Evolutionary conservation across 352 stramenopile species (phyloP), one percentile per base, ranked within the genome.

Genomic region (Pythium dissotocum): DNA sequence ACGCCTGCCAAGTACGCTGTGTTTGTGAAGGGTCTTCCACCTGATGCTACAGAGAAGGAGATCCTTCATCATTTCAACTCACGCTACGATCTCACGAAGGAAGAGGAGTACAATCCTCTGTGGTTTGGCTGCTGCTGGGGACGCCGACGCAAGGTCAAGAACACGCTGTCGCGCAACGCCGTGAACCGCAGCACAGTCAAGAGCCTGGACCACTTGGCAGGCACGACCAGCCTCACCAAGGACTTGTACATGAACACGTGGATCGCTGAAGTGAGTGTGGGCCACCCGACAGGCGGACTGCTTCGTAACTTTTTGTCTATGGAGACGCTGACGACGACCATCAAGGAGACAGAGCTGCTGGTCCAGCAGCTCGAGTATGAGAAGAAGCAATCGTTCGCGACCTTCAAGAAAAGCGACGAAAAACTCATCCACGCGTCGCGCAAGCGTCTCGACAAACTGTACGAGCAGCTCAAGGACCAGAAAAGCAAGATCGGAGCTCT

Each of bases 261-360:
- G 90, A 83, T 97, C 38, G 89, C 88, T 7, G 88, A 97, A 69
- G 86, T 97, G 24, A 92, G 83, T 46, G 77, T 97, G 10, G 83
- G 80, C 21, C 83, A 87, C 38, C 85, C 89, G 6, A 95, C 87
- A 0, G 86, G 87, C 5, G 87, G 82, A 0, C 56, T 97, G 9
- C 68, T 97, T 24, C 64, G 77, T 5, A 89, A 76, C 5, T 96
- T 94, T 58, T 51, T 95, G 8, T 78, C 74, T 2, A 88, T 95
- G 76, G 83, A 94, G 65, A 76, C 72, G 18, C 69, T 94, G 1
- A 93, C 79, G 0, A 72, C 71, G 1, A 79, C 73, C 33, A 90
- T 97, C 30, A 69, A 77, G 0, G 76, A 90, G 58, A 82, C 83
- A 0, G 63, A 88, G 26, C 71, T 80, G 36, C 69, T 90, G 4